Conservation (phyloP, 768 basidiomycete genomes). For the Lactifluus echinatus region DNA sequence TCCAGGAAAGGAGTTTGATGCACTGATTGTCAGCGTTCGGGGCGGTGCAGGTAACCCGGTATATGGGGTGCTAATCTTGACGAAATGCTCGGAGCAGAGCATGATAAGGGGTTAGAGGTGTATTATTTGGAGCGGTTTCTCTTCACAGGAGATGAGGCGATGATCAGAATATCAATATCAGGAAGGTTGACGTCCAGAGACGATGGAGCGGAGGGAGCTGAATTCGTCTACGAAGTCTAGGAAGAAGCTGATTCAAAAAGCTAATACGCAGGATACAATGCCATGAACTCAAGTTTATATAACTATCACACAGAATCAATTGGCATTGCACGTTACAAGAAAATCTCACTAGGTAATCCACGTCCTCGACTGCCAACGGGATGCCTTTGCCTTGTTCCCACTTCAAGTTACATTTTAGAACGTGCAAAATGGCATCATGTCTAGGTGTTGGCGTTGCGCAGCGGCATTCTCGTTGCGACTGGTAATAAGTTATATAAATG, state of each 20-base stretch:
- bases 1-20: constrained; percentile 85
- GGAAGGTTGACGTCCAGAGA: constrained; percentile 78
- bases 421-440: constrained; percentile 50
- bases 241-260: background rate
- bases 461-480: constrained; percentile 55
- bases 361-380: constrained; percentile 50
- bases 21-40: constrained; percentile 59
- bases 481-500: too few relatives aligned
- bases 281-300: constrained; percentile 67
- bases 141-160: constrained; percentile 84
- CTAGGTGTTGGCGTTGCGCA: constrained; percentile 53
- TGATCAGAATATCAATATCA: constrained; percentile 77
- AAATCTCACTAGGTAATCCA: constrained; percentile 48
- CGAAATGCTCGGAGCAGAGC: constrained; percentile 19
- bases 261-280: constrained; percentile 2
- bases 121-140: constrained; percentile 80
- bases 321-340: background rate
- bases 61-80: constrained; percentile 44
- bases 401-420: constrained; percentile 40
- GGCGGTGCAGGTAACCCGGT: constrained; percentile 45
- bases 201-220: constrained; percentile 73
- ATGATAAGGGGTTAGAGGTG: constrained; percentile 36
- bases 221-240: constrained; percentile 2
- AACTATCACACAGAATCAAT: constrained; percentile 4
- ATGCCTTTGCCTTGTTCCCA: constrained; percentile 41